phyloP scores from a whole-genome alignment of 2,329 filamentous ascomycete genomes.

The Alternaria arbusti region DNA sequence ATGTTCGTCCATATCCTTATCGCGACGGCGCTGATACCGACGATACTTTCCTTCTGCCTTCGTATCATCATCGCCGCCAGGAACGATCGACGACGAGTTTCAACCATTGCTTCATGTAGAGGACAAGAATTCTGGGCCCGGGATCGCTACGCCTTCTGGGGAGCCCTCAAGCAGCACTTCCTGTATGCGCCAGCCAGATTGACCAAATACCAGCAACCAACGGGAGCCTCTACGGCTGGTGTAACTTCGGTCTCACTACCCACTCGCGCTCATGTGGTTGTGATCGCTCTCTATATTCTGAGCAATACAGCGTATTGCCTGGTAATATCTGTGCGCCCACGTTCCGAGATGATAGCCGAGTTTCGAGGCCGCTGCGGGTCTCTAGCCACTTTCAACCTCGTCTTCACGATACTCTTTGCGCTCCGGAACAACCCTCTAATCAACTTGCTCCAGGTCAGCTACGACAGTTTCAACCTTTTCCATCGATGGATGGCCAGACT shows the following conservation, averaged over 20 bases:
- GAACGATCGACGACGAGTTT: conserved; percentile 16
- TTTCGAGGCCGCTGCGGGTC: conserved; percentile 70
- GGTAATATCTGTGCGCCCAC: conserved; percentile 64
- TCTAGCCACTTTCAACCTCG: conserved; percentile 76
- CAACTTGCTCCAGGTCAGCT: conserved; percentile 70
- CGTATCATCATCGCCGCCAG: conserved; percentile 6
- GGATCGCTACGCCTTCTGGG: conserved; percentile 14
- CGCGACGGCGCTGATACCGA: conserved; percentile 13
- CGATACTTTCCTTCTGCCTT: conserved; percentile 5
- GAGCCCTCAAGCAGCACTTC: conserved; percentile 48
- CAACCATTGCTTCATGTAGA: conserved; percentile 9
- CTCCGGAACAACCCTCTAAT: conserved; percentile 79
- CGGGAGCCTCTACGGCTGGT: conserved; percentile 39
- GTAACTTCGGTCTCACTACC: conserved; percentile 51
- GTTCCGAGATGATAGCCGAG: conserved; percentile 70
- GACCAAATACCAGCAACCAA: conserved; percentile 49
- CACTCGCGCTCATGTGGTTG: conserved; percentile 49
- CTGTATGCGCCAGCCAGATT: conserved; percentile 49
- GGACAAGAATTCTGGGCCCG: conserved; percentile 20
- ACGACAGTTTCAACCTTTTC: conserved; percentile 79
- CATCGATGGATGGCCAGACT: conserved; percentile 80
- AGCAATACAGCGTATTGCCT: conserved; percentile 50
- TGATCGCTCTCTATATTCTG: conserved; percentile 49
- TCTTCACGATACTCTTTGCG: conserved; percentile 72
- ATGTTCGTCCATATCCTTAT: conserved; percentile 34